Base-by-base conservation (phyloP, 352 stramenopile genomes). In the Globisporangium okanoganense region DNA sequence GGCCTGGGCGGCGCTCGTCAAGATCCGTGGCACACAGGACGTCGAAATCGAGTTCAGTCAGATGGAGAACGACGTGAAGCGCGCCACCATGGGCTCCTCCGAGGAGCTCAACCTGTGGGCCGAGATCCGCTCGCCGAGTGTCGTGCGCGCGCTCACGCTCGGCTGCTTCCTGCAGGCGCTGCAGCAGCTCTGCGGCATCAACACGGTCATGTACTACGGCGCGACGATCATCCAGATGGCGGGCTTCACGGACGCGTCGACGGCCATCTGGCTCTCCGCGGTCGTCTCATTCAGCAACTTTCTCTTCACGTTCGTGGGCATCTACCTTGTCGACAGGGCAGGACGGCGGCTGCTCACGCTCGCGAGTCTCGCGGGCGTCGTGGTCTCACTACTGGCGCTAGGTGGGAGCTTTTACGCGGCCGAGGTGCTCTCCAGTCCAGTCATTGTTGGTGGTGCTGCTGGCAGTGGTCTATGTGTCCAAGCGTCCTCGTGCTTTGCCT, bases 171-270 rank as follows among this genome's bases (percentile, higher is more conserved):
- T 90, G 14, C 76, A 89, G 62, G 75, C 71, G 22, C 66, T 88
- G 25, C 77, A 87, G 56, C 85, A 93, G 56, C 67, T 94, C 58
- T 92, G 79, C 35, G 82, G 85, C n/a, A 93, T 95, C 69, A 95
- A 95, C 62, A 95, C 82, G 0, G 84, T 92, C 61, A 94, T 95
- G 85, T 95, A 94, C 61, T 94, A 92, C 56, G 83, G 84, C 27
- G 84, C 81, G 18, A 89, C 74, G 1, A 91, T 95, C 55, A 85
- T 95, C 59, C 82, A 90, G 59, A 72, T 93, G 50, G 87, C 87
- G 4, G 87, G 84, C 5, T 95, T 95, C 50, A 75, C 72, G 16
- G 71, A 92, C 35, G 65, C 74, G 40, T 67, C 78, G 6, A 91
- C 79, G 7, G 86, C 87, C 1, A 89, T 94, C 65, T 93, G 81